Evolutionary conservation across 2,329 filamentous ascomycete species (phyloP), one percentile per base, ranked within the genome.

Genomic region (Xylaria multiplex): DNA sequence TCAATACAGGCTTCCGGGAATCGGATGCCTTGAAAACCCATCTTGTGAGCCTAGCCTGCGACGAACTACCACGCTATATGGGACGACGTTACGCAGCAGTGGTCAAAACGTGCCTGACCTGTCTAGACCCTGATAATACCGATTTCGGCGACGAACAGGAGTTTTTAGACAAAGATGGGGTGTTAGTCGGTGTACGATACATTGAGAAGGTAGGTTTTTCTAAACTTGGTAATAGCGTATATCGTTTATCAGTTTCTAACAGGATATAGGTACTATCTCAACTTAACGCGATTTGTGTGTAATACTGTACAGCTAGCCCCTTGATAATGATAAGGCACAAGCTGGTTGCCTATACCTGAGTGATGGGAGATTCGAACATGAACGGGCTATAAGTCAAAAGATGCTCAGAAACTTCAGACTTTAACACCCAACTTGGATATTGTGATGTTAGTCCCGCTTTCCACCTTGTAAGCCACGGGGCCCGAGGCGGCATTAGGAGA

Each of bases 21-120:
- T 8, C 40, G 13, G 43, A 48, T 16, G n/a, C 27, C 16, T 49
- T 58, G 32, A 48, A 58, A 24, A 58, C 40, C 9, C 55, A 40
- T 16, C 43, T 58, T 1, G n/a, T 58, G 16, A 22, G n/a, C 45
- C 43, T 58, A 19, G 27, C 55, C 14, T 8, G 8, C 6, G 9
- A 35, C 0, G 19, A 55, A 19, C 64, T 77, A 14, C 71, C 68
- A 11, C 46, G 50, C 2, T 61, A 59, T 27, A 75, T 77, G 71
- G 75, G 74, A 13, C 43, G 53, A 6, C 72, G 65, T 37, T 78
- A 77, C 62, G 49, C 74, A 1, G 16, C 56, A 53, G 67, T 79
- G 4, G 74, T 76, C 1, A 69, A 69, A n/a, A 74, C 69, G 7
- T 78, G 77, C 55, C 66, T 79, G 6, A 76, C 76, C 1, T 77